phyloP scores from a whole-genome alignment of 179 eudicot genomes.

The Corrigiola litoralis region DNA sequence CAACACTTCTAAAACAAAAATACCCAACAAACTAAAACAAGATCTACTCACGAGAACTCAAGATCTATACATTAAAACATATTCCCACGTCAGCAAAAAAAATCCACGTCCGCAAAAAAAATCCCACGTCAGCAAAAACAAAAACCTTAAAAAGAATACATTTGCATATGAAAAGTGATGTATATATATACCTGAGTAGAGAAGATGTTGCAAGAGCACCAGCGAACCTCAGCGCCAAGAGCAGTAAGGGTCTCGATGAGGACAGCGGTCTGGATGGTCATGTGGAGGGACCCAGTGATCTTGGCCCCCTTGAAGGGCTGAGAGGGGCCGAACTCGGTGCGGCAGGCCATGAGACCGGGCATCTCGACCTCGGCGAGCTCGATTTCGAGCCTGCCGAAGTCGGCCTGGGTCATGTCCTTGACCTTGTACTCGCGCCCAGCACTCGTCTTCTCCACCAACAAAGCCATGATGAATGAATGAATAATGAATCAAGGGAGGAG shows the following conservation, averaged over 20 bases:
- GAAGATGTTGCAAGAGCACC: constrained; percentile 83
- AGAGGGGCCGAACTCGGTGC: constrained; percentile 64
- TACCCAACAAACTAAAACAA: too few relatives aligned
- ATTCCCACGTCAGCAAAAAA: too few relatives aligned
- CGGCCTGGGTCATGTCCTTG: constrained; percentile 58
- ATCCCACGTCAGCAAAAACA: not conserved
- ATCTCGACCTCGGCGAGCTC: constrained; percentile 79
- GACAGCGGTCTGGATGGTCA: constrained; percentile 75
- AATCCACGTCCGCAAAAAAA: too few relatives aligned
- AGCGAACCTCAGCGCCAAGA: constrained; percentile 74
- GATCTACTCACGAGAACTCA: too few relatives aligned
- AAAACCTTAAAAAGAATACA: not conserved
- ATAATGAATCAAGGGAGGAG: not conserved
- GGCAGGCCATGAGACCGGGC: constrained; percentile 71
- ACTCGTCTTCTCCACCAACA: constrained; percentile 39
- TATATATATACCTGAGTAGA: constrained; percentile 56
- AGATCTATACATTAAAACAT: too few relatives aligned
- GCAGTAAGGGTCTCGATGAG: constrained; percentile 65
- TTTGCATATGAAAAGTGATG: not conserved
- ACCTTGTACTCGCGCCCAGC: constrained; percentile 46
- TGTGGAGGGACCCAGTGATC: constrained; percentile 66
- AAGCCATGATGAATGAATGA: constrained; percentile 23
- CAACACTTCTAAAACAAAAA: too few relatives aligned
- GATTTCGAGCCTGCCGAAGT: constrained; percentile 71
- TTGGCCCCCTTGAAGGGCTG: constrained; percentile 71